Percentiles rank a stretch among this genome's conserved stretches.
Evolutionary conservation across 1,284 basidiomycete genomes (phyloP).

Genomic region (Tranzscheliella williamsii): DNA sequence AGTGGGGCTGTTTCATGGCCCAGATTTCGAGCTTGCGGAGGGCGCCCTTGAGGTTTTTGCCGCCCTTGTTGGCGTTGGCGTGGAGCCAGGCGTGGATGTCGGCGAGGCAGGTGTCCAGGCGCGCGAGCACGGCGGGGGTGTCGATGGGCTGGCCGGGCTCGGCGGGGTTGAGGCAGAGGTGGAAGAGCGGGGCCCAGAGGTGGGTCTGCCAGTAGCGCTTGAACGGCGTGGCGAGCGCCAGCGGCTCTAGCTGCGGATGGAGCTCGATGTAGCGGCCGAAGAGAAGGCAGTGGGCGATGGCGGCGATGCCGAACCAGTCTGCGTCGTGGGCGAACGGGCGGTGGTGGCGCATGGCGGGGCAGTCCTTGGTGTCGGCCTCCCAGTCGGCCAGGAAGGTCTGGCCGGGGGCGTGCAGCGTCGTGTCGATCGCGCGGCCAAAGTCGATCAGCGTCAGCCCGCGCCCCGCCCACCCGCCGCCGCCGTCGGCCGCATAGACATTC

Average conservation of each 20-base stretch:
- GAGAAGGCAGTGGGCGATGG: constrained; percentile 90
- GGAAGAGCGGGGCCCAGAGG: constrained; percentile 83
- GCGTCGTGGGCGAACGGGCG: constrained; percentile 70
- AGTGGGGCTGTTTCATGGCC: constrained; percentile 44
- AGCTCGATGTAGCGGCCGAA: constrained; percentile 81
- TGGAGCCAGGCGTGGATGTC: constrained; percentile 88
- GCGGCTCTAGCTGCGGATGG: neutral
- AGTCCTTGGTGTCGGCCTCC: constrained; percentile 77
- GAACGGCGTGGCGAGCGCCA: constrained; percentile 68
- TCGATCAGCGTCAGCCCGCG: constrained; percentile 94
- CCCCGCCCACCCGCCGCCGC: constrained; percentile 78
- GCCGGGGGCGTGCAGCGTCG: constrained; percentile 70
- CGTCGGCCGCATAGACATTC: constrained; percentile 73
- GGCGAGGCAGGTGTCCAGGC: constrained; percentile 68
- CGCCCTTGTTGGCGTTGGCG: constrained; percentile 71
- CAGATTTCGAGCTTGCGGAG: constrained; percentile 58
- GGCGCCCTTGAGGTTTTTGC: constrained; percentile 64
- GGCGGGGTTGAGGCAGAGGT: constrained; percentile 74
- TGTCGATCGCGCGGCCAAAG: constrained; percentile 92
- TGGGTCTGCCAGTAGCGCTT: constrained; percentile 95
- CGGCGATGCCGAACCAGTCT: constrained; percentile 92
- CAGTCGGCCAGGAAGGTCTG: constrained; percentile 87
- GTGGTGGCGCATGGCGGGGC: constrained; percentile 78
- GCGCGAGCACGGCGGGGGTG: constrained; percentile 68
- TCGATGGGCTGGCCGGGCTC: constrained; percentile 63